Evolutionary conservation across 352 stramenopile species (phyloP), one percentile per base, ranked within the genome.

Genomic region (Phytophthora sansomeana): DNA sequence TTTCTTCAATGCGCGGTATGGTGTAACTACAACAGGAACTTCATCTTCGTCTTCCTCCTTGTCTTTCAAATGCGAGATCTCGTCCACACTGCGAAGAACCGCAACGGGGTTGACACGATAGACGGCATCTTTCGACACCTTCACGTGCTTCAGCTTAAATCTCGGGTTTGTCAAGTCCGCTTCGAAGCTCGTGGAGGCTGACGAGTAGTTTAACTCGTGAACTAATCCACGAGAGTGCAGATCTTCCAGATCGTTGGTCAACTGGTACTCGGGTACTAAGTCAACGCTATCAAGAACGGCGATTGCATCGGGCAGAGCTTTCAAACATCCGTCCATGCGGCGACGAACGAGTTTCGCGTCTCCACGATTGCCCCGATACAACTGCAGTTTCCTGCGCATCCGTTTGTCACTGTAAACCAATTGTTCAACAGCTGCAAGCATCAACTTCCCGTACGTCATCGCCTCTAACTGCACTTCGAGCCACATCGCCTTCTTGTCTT

Each of bases 41-140:
- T n/a, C 16, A 10, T n/a, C 39, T n/a, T 46, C n/a, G 7, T 57
- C 16, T 14, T 44, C 32, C 19, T 60, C 32, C 6, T 14, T 24
- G n/a, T n/a, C n/a, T n/a, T 48, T 30, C 5, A 66, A 13, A 43
- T 69, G 29, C 10, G 71, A 67, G 32, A 90, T 66, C 43, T 86
- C 77, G 11, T 86, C 69, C 3, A 47, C 30, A 14, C 36, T 72
- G 43, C 84, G 48, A 13, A 92, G 36, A 19, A 81, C 46, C 0
- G 80, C 70, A 8, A 89, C 35, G 0, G 78, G 78, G 19, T 82
- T 92, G 8, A 88, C 72, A 3, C 75, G 81, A 32, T 89, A 89
- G 6, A 24, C 58, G 8, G 66, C 63, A 13, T 61, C 57, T 57
- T 74, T 74, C 9, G 74, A 74, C 5, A 91, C 39, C 16, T 71